phyloP scores from a whole-genome alignment of 202 grass and related monocot genomes.

The Dendrocalamus latiflorus region DNA sequence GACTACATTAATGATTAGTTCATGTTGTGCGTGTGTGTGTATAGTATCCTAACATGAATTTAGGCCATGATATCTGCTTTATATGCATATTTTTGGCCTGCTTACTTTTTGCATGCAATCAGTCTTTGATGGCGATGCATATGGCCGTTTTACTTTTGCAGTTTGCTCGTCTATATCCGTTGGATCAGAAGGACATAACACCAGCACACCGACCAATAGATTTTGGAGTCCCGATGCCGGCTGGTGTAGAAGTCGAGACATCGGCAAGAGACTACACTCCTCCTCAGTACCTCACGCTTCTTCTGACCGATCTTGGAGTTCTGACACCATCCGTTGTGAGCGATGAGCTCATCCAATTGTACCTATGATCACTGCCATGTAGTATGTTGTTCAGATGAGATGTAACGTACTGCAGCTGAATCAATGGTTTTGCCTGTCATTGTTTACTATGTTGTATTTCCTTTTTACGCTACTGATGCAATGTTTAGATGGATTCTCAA shows the following conservation, averaged over 20 bases:
- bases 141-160: constrained; percentile 16
- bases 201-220: constrained; percentile 76
- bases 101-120: neutral
- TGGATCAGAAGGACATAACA: constrained; percentile 82
- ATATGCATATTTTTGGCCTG: neutral
- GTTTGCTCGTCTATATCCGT: constrained; percentile 92
- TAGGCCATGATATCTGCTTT: neutral
- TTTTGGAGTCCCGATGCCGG: constrained; percentile 72
- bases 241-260: constrained; percentile 76
- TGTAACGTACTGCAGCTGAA: constrained; percentile 2
- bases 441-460: neutral
- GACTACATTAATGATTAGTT: neutral
- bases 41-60: neutral
- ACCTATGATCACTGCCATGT: constrained; percentile 31
- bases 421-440: neutral
- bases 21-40: neutral
- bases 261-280: constrained; percentile 96
- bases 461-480: neutral
- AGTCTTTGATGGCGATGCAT: neutral
- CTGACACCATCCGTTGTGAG: constrained; percentile 94
- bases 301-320: constrained; percentile 89
- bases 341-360: constrained; percentile 91
- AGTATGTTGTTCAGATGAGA: neutral
- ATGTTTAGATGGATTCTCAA: neutral
- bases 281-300: constrained; percentile 83